Evolutionary conservation across 345 rosid species (phyloP), one percentile per base, ranked within the genome.

Genomic region (Aquilaria malaccensis): DNA sequence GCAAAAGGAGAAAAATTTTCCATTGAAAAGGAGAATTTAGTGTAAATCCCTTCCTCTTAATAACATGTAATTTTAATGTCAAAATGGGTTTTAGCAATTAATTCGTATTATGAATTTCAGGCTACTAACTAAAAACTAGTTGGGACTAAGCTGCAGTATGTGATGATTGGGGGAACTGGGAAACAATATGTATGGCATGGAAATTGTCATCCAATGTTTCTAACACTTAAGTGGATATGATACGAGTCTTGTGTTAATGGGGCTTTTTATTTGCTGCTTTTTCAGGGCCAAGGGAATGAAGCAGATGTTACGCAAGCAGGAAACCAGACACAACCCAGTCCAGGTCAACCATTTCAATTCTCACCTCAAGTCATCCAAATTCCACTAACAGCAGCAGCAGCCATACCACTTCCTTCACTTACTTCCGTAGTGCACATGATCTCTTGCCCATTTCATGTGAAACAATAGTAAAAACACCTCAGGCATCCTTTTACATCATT

Each of bases 321-420:
- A 43, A 79, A 71, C 73, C 87, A 77, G 67, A 55, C 87, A 55
- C 78, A 74, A 33, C 58, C 80, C 58, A 77, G 84, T 65, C 70
- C 88, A 29, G 75, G 74, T 65, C 85, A 67, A 59, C 43, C 86
- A 51, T 73, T 83, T 66, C 91, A 80, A 71, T 68, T 77, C 1
- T 55, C 73, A 43, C 84, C 93, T 61, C 93, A 76, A 60, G 79
- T 77, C 62, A 70, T 85, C 70, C 97, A 82, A 73, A 71, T 85
- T 67, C 95, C 98, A 48, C 14, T 75, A 32, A 58, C 70, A 53
- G 74, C 78, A 57, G 76, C 89, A 15, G 66, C 88, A 59, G 52
- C 85, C 32, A 63, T 79, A 52, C 90, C 85, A 54, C 32, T 86
- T 71, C 96, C 99, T 76, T 73, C 96, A 58, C 67, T 90, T 74